phyloP scores from a whole-genome alignment of 2,329 filamentous ascomycete species.

The Neonectria faginata region DNA sequence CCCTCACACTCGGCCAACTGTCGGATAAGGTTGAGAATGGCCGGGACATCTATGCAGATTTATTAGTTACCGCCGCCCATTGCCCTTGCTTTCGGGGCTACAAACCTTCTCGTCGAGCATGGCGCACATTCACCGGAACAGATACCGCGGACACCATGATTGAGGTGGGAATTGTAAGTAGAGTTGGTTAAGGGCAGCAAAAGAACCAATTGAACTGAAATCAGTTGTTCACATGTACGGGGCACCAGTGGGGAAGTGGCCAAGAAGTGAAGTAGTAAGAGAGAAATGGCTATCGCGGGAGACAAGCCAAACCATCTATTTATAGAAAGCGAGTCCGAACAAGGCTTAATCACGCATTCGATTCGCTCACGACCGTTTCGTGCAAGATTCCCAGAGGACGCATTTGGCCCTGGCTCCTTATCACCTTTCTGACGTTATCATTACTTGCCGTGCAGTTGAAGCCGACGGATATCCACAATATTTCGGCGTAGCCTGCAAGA shows the following conservation, averaged over 20 bases:
- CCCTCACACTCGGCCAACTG: not conserved
- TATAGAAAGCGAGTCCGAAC: not conserved
- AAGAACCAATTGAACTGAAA: too few relatives aligned
- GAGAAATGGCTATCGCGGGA: not conserved
- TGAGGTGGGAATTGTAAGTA: not conserved
- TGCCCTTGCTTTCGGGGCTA: not conserved
- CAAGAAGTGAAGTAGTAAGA: not conserved
- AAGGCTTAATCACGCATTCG: slow-evolving; percentile 1
- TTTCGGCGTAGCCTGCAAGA: not conserved
- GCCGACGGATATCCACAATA: not conserved
- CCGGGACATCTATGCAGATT: not conserved
- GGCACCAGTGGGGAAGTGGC: too few relatives aligned
- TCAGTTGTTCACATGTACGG: not conserved
- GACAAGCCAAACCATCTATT: not conserved
- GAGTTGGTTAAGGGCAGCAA: not conserved
- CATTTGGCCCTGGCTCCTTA: not conserved
- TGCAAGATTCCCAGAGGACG: not conserved
- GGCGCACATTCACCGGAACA: not conserved
- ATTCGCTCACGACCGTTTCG: not conserved
- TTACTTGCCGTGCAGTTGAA: not conserved
- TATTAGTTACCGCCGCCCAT: not conserved
- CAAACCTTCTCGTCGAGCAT: not conserved
- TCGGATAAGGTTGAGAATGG: not conserved
- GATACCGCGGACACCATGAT: not conserved
- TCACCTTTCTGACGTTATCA: slow-evolving; percentile 4